A percentile compares a stretch with the other conserved stretches of the same genome.
Evolutionary conservation across 768 basidiomycete genomes (phyloP).

Genomic region (Rickenella mellea): DNA sequence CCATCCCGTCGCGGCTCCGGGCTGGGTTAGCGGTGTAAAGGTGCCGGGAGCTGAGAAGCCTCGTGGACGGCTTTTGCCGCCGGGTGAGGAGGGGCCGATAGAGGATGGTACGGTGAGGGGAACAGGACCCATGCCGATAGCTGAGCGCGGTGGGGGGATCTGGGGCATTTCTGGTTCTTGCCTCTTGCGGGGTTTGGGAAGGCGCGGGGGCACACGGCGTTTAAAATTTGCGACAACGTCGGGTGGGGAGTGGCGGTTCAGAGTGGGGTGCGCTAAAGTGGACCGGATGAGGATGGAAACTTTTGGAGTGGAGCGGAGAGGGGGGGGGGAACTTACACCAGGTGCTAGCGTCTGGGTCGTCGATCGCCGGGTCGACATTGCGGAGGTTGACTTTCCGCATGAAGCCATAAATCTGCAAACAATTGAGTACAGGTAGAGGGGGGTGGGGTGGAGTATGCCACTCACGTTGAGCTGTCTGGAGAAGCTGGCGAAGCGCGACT

Average conservation of each 20-base stretch:
- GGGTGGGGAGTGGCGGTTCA: constrained; percentile 82
- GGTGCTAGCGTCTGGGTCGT: constrained; percentile 92
- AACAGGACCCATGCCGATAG: constrained; percentile 57
- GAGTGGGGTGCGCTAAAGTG: constrained; percentile 72
- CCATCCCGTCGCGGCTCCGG: constrained; percentile 49
- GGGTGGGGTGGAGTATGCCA: too few species aligned
- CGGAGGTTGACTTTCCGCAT: constrained; percentile 96
- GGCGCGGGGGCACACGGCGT: constrained; percentile 87
- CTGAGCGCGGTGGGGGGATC: constrained; percentile 53
- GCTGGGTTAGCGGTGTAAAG: constrained; percentile 62
- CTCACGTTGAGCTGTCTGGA: constrained; percentile 92
- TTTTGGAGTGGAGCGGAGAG: constrained; percentile 7
- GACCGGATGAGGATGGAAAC: constrained; percentile 8
- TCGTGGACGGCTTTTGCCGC: constrained; percentile 49
- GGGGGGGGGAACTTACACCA: constrained; percentile 65
- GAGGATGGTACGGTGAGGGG: constrained; percentile 55
- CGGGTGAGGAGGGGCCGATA: constrained; percentile 25
- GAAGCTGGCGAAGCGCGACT: constrained; percentile 95
- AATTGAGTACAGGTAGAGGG: constrained; percentile 20
- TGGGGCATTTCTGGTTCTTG: constrained; percentile 55
- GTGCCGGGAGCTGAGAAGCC: constrained; percentile 82
- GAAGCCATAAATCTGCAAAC: constrained; percentile 86
- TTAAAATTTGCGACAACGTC: constrained; percentile 93
- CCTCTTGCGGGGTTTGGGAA: constrained; percentile 80
- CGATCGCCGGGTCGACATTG: constrained; percentile 90